Evolutionary conservation across 192 early-diverging fungal species (phyloP).

Genomic region (Backusella morwellensis): DNA sequence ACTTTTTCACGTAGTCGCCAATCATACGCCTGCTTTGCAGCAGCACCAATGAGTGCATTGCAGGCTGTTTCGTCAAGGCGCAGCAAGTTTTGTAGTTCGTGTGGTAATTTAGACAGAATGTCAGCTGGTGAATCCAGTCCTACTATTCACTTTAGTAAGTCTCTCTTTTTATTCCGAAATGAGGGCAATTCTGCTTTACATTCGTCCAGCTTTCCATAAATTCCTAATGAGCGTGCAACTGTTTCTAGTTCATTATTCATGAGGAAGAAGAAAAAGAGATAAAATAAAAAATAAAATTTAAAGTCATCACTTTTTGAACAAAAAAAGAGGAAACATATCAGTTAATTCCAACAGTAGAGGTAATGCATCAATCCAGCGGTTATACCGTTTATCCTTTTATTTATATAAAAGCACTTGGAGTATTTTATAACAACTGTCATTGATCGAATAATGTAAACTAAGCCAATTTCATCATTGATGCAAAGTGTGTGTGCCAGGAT

Average conservation of each 20-base stretch:
- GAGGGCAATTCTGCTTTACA: background rate
- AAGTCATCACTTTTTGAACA: background rate
- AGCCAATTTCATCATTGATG: too few relatives aligned
- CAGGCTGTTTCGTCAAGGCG: background rate
- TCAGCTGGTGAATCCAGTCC: conserved; percentile 19
- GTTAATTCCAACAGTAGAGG: too few relatives aligned
- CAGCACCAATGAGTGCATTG: background rate
- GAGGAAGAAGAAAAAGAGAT: background rate
- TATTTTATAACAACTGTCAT: too few relatives aligned
- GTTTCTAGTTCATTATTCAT: conserved; percentile 12
- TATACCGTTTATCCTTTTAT: too few relatives aligned
- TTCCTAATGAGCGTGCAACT: background rate
- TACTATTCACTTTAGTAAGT: background rate
- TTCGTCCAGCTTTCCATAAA: conserved; percentile 1
- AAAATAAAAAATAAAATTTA: background rate
- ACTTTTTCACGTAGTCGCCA: background rate
- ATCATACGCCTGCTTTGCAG: conserved; percentile 2
- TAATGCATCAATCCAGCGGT: too few relatives aligned
- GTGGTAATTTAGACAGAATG: background rate
- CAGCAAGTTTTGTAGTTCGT: conserved; percentile 2
- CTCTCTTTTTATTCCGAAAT: too few relatives aligned
- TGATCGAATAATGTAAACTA: too few relatives aligned
- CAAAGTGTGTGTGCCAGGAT: too few relatives aligned
- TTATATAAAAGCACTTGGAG: too few relatives aligned
- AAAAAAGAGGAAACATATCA: too few relatives aligned